Evolutionary conservation across 2,329 filamentous ascomycete species (phyloP).

Genomic region (Xylaria sp.): DNA sequence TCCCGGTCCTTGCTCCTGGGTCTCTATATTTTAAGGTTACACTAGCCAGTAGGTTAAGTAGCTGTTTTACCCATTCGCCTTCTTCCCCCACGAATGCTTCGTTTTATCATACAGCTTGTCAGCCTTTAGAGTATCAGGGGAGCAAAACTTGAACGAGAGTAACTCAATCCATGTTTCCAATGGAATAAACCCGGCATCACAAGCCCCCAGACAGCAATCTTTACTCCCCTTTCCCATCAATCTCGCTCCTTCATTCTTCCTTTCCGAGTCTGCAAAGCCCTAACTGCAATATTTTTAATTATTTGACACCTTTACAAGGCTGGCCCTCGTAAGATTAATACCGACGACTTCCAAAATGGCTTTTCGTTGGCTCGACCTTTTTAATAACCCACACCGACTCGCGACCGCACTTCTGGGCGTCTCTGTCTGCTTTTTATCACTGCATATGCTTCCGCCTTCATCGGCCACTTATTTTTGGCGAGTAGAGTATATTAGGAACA

Average conservation of each 20-base stretch:
- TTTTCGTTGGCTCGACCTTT: slow-evolving; percentile 7
- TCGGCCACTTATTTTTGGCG: slow-evolving; percentile 28
- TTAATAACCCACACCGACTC: slow-evolving; percentile 25
- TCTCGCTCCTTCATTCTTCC: background rate
- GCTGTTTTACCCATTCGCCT: background rate
- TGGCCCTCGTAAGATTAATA: slow-evolving; percentile 13
- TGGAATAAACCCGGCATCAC: slow-evolving; percentile 17
- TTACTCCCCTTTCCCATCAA: background rate
- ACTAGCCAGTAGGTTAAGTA: background rate
- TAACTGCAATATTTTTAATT: background rate
- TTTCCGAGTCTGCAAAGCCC: background rate
- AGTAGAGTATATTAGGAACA: slow-evolving; percentile 22
- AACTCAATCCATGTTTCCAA: background rate
- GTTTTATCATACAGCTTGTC: background rate
- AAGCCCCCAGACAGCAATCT: background rate
- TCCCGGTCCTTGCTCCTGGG: background rate
- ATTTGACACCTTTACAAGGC: slow-evolving; percentile 8
- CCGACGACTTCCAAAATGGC: slow-evolving; percentile 21
- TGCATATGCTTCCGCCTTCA: slow-evolving; percentile 26
- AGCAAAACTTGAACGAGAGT: slow-evolving; percentile 3
- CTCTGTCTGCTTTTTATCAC: slow-evolving; percentile 16
- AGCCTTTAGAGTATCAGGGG: background rate
- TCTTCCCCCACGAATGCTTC: background rate
- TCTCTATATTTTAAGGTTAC: background rate
- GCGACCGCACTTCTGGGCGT: slow-evolving; percentile 26